Percentiles rank a stretch among this genome's conserved stretches.
These are phyloP conservation scores for Phytophthora palmivora DNA, from an alignment of 352 stramenopile genomes.

Conservation along the genomic window DNA sequence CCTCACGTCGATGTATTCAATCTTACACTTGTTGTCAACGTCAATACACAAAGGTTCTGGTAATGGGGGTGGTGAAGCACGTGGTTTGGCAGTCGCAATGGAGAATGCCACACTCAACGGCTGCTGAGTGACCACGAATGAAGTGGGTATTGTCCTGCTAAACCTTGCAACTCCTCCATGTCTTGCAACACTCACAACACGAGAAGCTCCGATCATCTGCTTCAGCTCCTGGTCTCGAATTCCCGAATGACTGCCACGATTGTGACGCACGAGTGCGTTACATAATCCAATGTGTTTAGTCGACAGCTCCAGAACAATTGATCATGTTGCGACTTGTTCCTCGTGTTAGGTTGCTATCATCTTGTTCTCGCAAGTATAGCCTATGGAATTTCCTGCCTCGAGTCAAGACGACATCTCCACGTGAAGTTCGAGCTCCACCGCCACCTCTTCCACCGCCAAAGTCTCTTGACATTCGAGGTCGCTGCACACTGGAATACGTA, in stretches of 20 bases:
- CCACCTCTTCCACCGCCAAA: constrained; percentile 38
- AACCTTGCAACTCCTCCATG: constrained; percentile 1
- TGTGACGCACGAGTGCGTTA: constrained; percentile 2
- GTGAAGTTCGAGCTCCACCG: constrained; percentile 26
- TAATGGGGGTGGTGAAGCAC: constrained; percentile 28
- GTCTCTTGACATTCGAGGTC: constrained; percentile 35
- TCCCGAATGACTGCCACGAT: constrained; percentile 17
- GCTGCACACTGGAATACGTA: constrained; percentile 46
- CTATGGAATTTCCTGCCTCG: constrained; percentile 30
- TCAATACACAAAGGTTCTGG: constrained; percentile 36
- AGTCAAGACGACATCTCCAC: constrained; percentile 5
- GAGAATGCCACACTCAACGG: constrained; percentile 1
- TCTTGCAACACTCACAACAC: constrained; percentile 3
- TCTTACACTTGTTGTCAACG: constrained; percentile 49
- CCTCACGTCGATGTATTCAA: constrained; percentile 53
- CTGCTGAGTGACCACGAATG: not conserved
- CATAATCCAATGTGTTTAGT: constrained; percentile 32
- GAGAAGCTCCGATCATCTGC: constrained; percentile 22
- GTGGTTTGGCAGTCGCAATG: constrained; percentile 6
- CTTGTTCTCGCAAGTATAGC: constrained; percentile 15
- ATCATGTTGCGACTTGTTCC: constrained; percentile 1
- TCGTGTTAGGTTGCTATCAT: constrained; percentile 17
- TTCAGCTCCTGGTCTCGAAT: constrained; percentile 4
- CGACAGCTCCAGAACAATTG: constrained; percentile 2
- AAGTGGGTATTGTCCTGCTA: not conserved